Evolutionary conservation across 2,329 filamentous ascomycete genomes (phyloP).

Genomic region (Ophiostoma fasciatum): DNA sequence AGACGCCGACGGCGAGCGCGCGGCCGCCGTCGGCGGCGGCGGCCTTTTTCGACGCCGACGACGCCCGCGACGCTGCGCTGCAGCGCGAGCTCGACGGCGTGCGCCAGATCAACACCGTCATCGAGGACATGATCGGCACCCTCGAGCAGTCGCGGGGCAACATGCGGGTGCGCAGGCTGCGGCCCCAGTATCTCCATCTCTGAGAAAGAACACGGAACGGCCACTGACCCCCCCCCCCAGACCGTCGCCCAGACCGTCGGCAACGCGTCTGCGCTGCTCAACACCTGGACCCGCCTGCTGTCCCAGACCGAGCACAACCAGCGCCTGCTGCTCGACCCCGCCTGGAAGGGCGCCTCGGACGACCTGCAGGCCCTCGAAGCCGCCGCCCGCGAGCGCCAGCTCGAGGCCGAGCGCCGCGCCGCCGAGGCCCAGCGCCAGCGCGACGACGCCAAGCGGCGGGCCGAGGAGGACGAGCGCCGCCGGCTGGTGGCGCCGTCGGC

Average conservation of each 20-base stretch:
- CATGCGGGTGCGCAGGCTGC: slow-evolving; percentile 70
- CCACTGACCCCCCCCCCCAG: too few relatives aligned
- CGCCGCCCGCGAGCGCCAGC: slow-evolving; percentile 57
- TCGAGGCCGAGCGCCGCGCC: slow-evolving; percentile 62
- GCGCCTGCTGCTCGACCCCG: slow-evolving; percentile 71
- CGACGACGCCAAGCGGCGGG: slow-evolving; percentile 51
- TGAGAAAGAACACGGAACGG: too few relatives aligned
- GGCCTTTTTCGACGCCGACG: slow-evolving; percentile 46
- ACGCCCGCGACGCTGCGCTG: slow-evolving; percentile 58
- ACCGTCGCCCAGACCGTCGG: slow-evolving; percentile 75
- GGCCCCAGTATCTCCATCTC: not conserved
- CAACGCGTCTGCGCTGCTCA: slow-evolving; percentile 77
- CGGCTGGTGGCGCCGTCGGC: slow-evolving; percentile 21
- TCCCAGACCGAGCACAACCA: slow-evolving; percentile 98
- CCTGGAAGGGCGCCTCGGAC: slow-evolving; percentile 78
- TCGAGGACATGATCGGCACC: slow-evolving; percentile 62
- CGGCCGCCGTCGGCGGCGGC: slow-evolving; percentile 17
- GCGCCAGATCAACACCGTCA: slow-evolving; percentile 71
- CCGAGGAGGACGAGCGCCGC: slow-evolving; percentile 44
- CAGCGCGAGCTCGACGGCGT: slow-evolving; percentile 70
- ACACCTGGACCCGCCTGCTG: slow-evolving; percentile 91
- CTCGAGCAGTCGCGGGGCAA: slow-evolving; percentile 59
- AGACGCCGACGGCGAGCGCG: slow-evolving; percentile 28
- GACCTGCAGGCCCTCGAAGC: slow-evolving; percentile 79
- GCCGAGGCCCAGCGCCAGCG: slow-evolving; percentile 65